Percentiles rank a stretch among this genome's conserved stretches.
phyloP scores from a whole-genome alignment of 345 rosid genomes.

The Acer yangbiense region DNA sequence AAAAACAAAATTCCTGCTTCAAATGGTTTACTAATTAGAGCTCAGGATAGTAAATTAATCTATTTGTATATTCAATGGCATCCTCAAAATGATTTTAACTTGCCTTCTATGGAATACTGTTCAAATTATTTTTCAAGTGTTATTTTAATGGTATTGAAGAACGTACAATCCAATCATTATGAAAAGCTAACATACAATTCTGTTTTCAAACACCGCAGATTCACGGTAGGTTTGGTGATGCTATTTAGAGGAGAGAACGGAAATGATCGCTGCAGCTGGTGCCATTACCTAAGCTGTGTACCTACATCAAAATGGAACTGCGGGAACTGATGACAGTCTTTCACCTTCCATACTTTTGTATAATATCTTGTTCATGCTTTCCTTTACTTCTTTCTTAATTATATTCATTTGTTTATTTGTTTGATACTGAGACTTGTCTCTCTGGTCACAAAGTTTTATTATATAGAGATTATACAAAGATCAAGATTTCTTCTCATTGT shows the following conservation, averaged over 20 bases:
- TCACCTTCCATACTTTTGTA: too few species aligned
- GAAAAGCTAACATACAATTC: too few species aligned
- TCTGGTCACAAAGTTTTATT: background rate
- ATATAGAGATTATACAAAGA: background rate
- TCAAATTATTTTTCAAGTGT: too few species aligned
- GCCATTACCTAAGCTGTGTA: slow-evolving; percentile 90
- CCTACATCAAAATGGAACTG: slow-evolving; percentile 91
- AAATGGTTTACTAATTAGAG: too few species aligned
- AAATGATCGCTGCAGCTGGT: slow-evolving; percentile 93
- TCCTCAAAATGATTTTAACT: too few species aligned
- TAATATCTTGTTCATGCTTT: background rate
- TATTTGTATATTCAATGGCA: too few species aligned
- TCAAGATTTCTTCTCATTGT: background rate
- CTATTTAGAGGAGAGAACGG: slow-evolving; percentile 84
- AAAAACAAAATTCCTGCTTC: too few species aligned
- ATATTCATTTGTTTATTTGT: slow-evolving; percentile 29
- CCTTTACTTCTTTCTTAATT: background rate
- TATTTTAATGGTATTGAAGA: background rate
- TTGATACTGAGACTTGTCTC: background rate
- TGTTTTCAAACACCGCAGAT: slow-evolving; percentile 41
- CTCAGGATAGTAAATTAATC: too few species aligned
- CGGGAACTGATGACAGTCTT: slow-evolving; percentile 26
- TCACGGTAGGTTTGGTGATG: slow-evolving; percentile 67
- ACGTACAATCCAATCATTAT: too few species aligned
- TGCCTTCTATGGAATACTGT: too few species aligned